Evolutionary conservation across 2,329 filamentous ascomycete species (phyloP).

Genomic region (Alternaria postmessia): DNA sequence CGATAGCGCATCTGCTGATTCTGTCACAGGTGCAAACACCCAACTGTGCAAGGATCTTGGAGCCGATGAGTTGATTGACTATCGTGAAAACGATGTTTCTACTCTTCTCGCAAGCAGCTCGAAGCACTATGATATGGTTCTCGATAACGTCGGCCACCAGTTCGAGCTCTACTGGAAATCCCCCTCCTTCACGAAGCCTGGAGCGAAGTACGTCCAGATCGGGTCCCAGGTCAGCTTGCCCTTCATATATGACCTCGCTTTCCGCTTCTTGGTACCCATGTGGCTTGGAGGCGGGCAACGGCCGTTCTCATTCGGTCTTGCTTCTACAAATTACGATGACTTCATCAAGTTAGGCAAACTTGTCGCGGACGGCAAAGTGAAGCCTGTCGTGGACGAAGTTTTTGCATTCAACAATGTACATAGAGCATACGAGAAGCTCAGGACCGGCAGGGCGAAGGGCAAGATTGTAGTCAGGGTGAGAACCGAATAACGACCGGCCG

Average conservation of each 20-base stretch:
- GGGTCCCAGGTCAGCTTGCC: constrained; percentile 27
- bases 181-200: constrained; percentile 22
- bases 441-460: constrained; percentile 61
- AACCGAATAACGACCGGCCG: not conserved
- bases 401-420: constrained; percentile 63
- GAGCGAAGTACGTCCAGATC: constrained; percentile 31
- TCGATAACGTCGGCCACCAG: constrained; percentile 63
- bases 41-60: constrained; percentile 65
- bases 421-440: constrained; percentile 65
- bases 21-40: constrained; percentile 56
- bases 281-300: constrained; percentile 60
- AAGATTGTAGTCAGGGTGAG: constrained; percentile 60
- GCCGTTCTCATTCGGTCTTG: constrained; percentile 49
- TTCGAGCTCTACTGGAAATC: constrained; percentile 31
- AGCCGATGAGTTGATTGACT: constrained; percentile 69
- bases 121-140: constrained; percentile 59
- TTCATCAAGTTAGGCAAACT: constrained; percentile 58
- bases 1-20: not conserved
- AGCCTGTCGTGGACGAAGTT: constrained; percentile 62
- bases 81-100: constrained; percentile 59
- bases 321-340: constrained; percentile 23
- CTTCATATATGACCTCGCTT: constrained; percentile 25
- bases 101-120: constrained; percentile 56
- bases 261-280: constrained; percentile 32
- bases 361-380: constrained; percentile 65